Evolutionary conservation across 2,329 filamentous ascomycete species (phyloP), one percentile per base, ranked within the genome.

Genomic region (Stagonosporopsis vannaccii): DNA sequence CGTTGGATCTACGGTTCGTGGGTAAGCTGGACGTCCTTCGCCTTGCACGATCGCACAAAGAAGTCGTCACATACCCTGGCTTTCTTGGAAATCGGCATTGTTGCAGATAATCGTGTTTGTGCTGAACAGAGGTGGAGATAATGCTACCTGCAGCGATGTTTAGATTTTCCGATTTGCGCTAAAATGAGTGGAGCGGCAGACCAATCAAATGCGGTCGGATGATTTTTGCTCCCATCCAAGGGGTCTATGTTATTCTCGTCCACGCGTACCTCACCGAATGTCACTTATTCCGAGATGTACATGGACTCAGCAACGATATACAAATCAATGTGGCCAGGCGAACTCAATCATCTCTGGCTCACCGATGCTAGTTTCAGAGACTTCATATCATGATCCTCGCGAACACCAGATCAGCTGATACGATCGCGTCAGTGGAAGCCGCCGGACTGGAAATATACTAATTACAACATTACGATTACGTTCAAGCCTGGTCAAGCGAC

Each of bases 11-110:
- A 67, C 17, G 26, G 32, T 7, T 23, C 19, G 23, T 5, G 30
- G n/a, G 45, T 56, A 19, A 48, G 59, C 43, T 44, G 17, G 28
- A 23, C 9, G 13, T 22, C 7, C 40, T 25, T n/a, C 4, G 22
- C 20, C 40, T 30, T 8, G 17, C n/a, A n/a, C n/a, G 25, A 22
- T 20, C 6, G 28, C 35, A 35, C 32, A 20, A 20, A 39, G 30
- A 17, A 26, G 37, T 36, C 22, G 28, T 17, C 39, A 66, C 68
- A 6, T 58, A 77, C 76, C 62, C 75, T 74, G 65, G 78, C 78
- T 69, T 82, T 82, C 74, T 82, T 82, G 52, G 78, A 78, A 65
- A 82, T 80, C 56, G 80, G 79, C 80, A 81, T 81, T 43, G 25
- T 43, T 9, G 41, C 26, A 17, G 26, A 17, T 13, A 11, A 32